A percentile compares a stretch with the other conserved stretches of the same genome.
Conservation (phyloP, 352 stramenopile genomes). For the Elongisporangium prolatum region DNA sequence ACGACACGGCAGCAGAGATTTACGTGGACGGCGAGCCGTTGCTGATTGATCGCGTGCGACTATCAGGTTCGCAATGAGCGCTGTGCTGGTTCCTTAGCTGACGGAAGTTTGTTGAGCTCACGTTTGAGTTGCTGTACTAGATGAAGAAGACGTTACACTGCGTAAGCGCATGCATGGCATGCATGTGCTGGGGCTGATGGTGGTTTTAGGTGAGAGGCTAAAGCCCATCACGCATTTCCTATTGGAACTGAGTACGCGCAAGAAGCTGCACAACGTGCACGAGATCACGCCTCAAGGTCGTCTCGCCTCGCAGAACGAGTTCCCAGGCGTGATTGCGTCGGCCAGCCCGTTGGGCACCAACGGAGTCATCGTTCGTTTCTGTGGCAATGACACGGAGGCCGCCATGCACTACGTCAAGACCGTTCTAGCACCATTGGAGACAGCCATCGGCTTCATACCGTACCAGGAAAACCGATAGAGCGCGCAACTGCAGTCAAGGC, state of each 20-base stretch:
- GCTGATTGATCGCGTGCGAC: conserved; percentile 61
- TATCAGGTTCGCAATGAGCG: conserved; percentile 31
- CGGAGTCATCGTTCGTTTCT: conserved; percentile 74
- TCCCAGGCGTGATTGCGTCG: conserved; percentile 57
- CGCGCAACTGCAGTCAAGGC: background rate
- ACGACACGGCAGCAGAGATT: conserved; percentile 61
- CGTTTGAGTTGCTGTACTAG: conserved; percentile 12
- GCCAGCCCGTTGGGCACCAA: conserved; percentile 57
- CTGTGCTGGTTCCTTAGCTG: background rate
- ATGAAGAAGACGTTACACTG: conserved; percentile 66
- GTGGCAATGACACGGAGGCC: conserved; percentile 51
- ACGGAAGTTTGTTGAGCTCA: background rate
- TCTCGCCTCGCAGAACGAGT: conserved; percentile 35
- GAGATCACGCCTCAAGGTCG: conserved; percentile 74
- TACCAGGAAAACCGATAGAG: conserved; percentile 75
- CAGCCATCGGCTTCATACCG: conserved; percentile 53
- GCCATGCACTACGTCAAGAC: conserved; percentile 56
- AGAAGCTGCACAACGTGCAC: conserved; percentile 60
- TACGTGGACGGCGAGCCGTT: conserved; percentile 46
- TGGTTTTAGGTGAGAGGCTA: conserved; percentile 56
- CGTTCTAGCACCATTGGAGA: conserved; percentile 49
- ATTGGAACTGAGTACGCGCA: conserved; percentile 63
- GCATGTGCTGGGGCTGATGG: conserved; percentile 66
- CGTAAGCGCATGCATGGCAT: conserved; percentile 70
- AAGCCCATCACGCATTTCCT: conserved; percentile 46